These are phyloP conservation scores for Cornus suecica DNA, from an alignment of 148 eudicot species.

Conservation along the genomic window DNA sequence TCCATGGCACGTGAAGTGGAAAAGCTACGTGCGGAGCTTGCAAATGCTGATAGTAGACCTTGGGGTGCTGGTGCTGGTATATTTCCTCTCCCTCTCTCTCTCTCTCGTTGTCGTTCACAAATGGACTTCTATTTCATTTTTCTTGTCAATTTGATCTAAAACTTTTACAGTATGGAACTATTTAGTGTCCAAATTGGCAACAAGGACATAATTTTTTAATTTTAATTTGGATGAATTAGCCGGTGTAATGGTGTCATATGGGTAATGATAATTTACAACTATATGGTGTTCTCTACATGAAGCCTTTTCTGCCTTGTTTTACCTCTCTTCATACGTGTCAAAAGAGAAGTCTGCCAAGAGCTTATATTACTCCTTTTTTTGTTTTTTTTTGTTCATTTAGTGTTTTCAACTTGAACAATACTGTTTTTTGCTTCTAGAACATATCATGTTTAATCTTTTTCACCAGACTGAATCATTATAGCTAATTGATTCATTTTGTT, in stretches of 20 bases:
- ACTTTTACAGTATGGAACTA: not conserved
- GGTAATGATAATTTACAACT: too few relatives aligned
- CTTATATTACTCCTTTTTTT: too few relatives aligned
- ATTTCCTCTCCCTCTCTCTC: not conserved
- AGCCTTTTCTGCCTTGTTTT: too few relatives aligned
- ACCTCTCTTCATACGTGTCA: too few relatives aligned
- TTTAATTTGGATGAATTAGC: too few relatives aligned
- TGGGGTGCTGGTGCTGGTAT: constrained; percentile 92
- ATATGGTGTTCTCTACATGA: too few relatives aligned
- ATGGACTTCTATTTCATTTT: not conserved
- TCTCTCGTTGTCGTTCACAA: too few relatives aligned
- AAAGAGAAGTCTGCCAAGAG: too few relatives aligned
- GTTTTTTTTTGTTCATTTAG: too few relatives aligned
- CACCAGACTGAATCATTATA: not conserved
- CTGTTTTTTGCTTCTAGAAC: too few relatives aligned
- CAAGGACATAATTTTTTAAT: not conserved
- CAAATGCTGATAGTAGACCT: constrained; percentile 55
- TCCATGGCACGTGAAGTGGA: constrained; percentile 96
- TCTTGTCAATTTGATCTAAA: not conserved
- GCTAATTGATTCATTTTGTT: not conserved
- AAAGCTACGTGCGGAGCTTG: constrained; percentile 75
- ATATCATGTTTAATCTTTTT: too few relatives aligned
- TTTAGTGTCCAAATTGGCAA: not conserved
- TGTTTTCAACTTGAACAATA: too few relatives aligned
- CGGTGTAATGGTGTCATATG: not conserved